phyloP scores from a whole-genome alignment of 192 early-diverging fungal genomes.

The Coemansia sp. region DNA sequence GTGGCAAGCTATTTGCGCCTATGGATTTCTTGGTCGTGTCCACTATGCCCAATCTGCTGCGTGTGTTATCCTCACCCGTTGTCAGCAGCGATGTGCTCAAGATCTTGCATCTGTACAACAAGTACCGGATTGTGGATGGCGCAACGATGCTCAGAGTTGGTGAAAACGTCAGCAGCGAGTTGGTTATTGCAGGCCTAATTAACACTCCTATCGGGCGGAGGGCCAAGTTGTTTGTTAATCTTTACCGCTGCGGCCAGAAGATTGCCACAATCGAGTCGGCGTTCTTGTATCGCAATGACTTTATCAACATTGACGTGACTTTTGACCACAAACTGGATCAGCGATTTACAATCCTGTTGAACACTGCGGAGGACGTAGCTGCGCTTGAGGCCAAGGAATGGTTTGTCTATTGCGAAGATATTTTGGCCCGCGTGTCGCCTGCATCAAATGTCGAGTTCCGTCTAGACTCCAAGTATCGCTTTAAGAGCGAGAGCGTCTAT shows the following conservation, averaged over 20 bases:
- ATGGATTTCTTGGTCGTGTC: slow-evolving; percentile 88
- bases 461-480: slow-evolving; percentile 69
- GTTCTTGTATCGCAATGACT: slow-evolving; percentile 81
- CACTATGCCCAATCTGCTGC: slow-evolving; percentile 73
- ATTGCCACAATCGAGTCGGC: slow-evolving; percentile 72
- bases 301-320: slow-evolving; percentile 68
- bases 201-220: slow-evolving; percentile 82
- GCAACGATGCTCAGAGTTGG: slow-evolving; percentile 64
- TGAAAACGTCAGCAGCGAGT: slow-evolving; percentile 70
- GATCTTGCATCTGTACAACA: slow-evolving; percentile 84
- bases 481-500: slow-evolving; percentile 60
- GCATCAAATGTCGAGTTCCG: slow-evolving; percentile 70
- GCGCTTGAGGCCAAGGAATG: slow-evolving; percentile 84
- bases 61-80: slow-evolving; percentile 23
- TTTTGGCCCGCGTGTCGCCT: slow-evolving; percentile 45
- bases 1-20: slow-evolving; percentile 64
- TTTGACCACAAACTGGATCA: slow-evolving; percentile 73
- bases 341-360: slow-evolving; percentile 64
- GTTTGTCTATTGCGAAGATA: slow-evolving; percentile 58
- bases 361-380: slow-evolving; percentile 70
- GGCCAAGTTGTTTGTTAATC: slow-evolving; percentile 70
- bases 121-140: slow-evolving; percentile 68
- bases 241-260: slow-evolving; percentile 59
- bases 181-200: slow-evolving; percentile 71
- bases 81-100: slow-evolving; percentile 53